Base-by-base conservation (phyloP, 1,139 yeast species). In the Lodderomyces oxycetoniae region DNA sequence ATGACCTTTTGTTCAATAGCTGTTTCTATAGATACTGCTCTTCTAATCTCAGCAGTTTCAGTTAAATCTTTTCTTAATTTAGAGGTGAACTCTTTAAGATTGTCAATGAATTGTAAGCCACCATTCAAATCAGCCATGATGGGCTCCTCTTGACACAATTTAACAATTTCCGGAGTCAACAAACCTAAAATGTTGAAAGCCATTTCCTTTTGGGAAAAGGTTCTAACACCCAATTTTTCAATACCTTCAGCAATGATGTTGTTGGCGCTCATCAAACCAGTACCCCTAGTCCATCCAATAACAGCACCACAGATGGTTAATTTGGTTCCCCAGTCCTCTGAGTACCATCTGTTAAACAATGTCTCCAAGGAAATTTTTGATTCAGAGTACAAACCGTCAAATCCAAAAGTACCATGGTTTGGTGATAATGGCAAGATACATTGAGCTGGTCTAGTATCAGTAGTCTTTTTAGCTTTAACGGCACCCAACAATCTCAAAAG, bases 221-320 rank as follows among this genome's bases (percentile, higher is more conserved):
- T 91, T 68, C 98, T 85, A 36, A 91, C 96, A 53, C 98, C 97
- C 46, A 84, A 71, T 59, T 79, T 79, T 68, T 91, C 98, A 57
- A 91, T 86, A 50, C 96, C 96, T 67, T 89, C 96, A 41, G 98
- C 96, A 61, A 91, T 87, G 58, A 88, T 83, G 70, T 91, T 91
- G 74, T 91, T 91, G 51, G 83, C 96, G 55, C 89, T 75, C 98
- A 91, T 91, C 58, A 91, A 80, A 58, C 98, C 98, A 44, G 98
- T 91, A 65, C 98, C 98, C 77, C 98, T 87, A 45, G 98, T 91
- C 98, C 98, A 91, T 59, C 98, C 98, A 63, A 91, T 91, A 47
- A 91, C 77, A 35, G 97, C 96, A 73, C 98, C 98, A 65, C 97
- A 89, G 44, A 91, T 73, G 43, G 97, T 91, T 66, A 91, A 80